Percentiles rank a stretch among this genome's conserved stretches.
These are phyloP conservation scores for Crithidia expoeki DNA, from an alignment of 208 protist species.

Conservation along the genomic window DNA sequence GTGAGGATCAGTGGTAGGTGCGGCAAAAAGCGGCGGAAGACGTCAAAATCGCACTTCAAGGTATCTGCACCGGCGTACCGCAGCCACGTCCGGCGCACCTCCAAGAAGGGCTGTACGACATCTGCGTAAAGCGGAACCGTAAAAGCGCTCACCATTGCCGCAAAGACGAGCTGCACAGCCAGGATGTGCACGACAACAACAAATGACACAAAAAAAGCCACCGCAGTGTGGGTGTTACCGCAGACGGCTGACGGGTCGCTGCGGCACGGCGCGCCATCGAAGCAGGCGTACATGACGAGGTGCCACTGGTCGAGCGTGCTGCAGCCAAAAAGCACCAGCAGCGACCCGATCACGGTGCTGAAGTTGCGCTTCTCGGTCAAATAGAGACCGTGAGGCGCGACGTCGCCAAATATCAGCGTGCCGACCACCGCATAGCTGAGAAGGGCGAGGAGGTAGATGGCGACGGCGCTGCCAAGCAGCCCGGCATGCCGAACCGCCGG, in stretches of 20 bases:
- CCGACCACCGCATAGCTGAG: slow-evolving; percentile 63
- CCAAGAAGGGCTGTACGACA: slow-evolving; percentile 31
- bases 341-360: slow-evolving; percentile 44
- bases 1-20: slow-evolving; percentile 17
- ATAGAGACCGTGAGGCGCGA: slow-evolving; percentile 29
- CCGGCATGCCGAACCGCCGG: slow-evolving; percentile 15
- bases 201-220: slow-evolving; percentile 47
- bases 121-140: slow-evolving; percentile 24
- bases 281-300: slow-evolving; percentile 36
- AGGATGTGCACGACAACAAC: slow-evolving; percentile 27
- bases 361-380: slow-evolving; percentile 70
- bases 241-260: slow-evolving; percentile 14
- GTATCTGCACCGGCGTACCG: slow-evolving; percentile 14
- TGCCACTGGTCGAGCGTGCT: slow-evolving; percentile 64
- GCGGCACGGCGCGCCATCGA: slow-evolving; percentile 18
- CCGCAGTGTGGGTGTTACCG: slow-evolving; percentile 27
- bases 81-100: slow-evolving; percentile 37
- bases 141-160: slow-evolving; percentile 30
- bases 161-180: slow-evolving; percentile 31
- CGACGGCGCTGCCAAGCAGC: slow-evolving; percentile 34
- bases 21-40: slow-evolving; percentile 16
- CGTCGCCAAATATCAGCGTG: slow-evolving; percentile 48
- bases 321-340: slow-evolving; percentile 61
- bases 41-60: slow-evolving; percentile 15
- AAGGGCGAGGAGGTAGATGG: slow-evolving; percentile 39